These are phyloP conservation scores for Leishmania tarentolae DNA, from an alignment of 208 protist genomes.

Conservation along the genomic window DNA sequence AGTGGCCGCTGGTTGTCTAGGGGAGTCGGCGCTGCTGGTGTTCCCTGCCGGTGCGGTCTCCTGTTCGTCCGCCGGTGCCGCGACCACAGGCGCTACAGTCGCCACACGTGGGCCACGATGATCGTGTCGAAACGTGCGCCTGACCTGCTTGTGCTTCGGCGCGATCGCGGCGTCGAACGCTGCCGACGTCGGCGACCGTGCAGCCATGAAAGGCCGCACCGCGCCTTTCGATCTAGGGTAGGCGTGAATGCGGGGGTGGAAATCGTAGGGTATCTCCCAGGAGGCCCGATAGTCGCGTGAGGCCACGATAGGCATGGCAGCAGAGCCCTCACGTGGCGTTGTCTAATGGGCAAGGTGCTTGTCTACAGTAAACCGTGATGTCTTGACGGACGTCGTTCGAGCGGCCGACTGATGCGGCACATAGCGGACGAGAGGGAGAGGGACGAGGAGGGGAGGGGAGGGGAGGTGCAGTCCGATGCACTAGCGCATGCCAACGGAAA, in stretches of 20 bases:
- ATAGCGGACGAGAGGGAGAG: not conserved
- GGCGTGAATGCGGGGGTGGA: constrained; percentile 43
- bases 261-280: constrained; percentile 58
- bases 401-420: not conserved
- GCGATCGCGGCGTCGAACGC: not conserved
- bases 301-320: not conserved
- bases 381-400: not conserved
- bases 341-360: not conserved
- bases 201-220: constrained; percentile 26
- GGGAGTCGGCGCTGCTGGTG: not conserved
- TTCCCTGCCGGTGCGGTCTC: not conserved
- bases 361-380: not conserved
- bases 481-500: no score
- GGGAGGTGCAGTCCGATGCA: no score
- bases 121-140: not conserved
- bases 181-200: not conserved
- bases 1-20: not conserved
- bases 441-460: not conserved
- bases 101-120: not conserved
- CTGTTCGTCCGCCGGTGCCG: not conserved
- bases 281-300: constrained; percentile 36
- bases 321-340: not conserved
- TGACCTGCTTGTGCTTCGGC: not conserved
- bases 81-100: not conserved
- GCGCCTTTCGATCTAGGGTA: constrained; percentile 32